Evolutionary conservation across 352 stramenopile genomes (phyloP), one percentile per base, ranked within the genome.

Genomic region (Phytophthora litchii): DNA sequence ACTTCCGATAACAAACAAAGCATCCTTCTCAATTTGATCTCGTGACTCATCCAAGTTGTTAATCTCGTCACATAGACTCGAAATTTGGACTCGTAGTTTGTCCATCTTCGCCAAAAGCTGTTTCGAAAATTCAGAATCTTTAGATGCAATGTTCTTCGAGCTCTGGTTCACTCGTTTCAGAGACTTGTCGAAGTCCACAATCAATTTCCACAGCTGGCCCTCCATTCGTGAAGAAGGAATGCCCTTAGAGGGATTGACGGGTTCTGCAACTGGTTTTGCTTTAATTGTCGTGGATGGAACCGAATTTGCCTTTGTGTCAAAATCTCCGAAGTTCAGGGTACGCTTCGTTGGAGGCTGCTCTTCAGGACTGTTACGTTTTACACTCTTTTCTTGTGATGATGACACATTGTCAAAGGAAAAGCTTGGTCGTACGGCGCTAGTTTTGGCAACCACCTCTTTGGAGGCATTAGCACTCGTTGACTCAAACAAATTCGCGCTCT

Each of bases 1-100:
- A 55, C 77, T 89, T 50, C 81, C 81, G 52, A 91, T 89, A n/a
- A 91, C 77, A 51, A 86, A 91, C 37, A 91, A 60, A 3, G 88
- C 78, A 32, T 87, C 74, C 41, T 91, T 89, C 31, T 91, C 81
- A 40, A 89, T 63, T 44, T 83, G 67, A 57, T 89, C 76, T 3
- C 79, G 72, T 35, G 62, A 70, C 19, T 85, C 73, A 50, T 91
- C 79, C 20, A 91, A 52, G 11, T 20, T 65, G 48, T 84, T 88
- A 35, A 91, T 73, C n/a, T 72, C 65, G 21, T 74, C 63, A 50
- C 70, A 85, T 2, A 91, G 49, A 25, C 21, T 61, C 6, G 73
- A 64, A 13, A 88, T 64, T 41, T 72, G 55, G 10, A 40, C 42
- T 14, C 79, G 72, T 12, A 90, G 36, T 16, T 74, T 71, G 4